Percentiles rank a stretch among this genome's conserved stretches.
These are phyloP conservation scores for Parmales sp. DNA, from an alignment of 108 stramenopile genomes.

Conservation along the genomic window DNA sequence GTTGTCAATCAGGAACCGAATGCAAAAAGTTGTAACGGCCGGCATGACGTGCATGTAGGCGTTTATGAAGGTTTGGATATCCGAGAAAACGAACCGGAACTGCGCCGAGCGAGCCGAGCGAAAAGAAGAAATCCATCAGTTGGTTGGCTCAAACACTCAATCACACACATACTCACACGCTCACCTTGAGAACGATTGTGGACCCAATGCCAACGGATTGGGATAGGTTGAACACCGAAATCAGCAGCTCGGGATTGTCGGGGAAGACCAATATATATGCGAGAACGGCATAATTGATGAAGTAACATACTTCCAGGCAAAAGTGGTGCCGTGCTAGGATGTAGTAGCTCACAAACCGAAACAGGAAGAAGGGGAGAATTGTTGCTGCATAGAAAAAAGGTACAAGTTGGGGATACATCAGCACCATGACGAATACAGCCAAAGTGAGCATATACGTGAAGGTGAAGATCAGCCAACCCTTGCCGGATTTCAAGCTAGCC, in stretches of 20 bases:
- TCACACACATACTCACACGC: no score
- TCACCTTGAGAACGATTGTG: neutral
- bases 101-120: neutral
- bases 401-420: neutral
- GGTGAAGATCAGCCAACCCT: neutral
- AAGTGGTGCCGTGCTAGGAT: neutral
- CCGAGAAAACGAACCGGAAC: neutral
- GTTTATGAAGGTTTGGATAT: neutral
- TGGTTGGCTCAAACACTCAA: neutral
- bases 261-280: neutral
- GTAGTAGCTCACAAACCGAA: conserved; percentile 6
- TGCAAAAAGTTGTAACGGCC: neutral
- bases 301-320: neutral
- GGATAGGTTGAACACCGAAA: neutral
- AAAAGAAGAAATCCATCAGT: neutral
- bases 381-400: neutral
- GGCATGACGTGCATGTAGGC: conserved; percentile 1
- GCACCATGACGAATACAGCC: neutral
- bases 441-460: neutral
- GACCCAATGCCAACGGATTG: neutral
- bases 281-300: neutral
- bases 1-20: conserved; percentile 1
- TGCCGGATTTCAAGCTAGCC: neutral
- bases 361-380: neutral
- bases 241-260: neutral